Base-by-base conservation (phyloP, 306 rosid species). In the Quercus suber region DNA sequence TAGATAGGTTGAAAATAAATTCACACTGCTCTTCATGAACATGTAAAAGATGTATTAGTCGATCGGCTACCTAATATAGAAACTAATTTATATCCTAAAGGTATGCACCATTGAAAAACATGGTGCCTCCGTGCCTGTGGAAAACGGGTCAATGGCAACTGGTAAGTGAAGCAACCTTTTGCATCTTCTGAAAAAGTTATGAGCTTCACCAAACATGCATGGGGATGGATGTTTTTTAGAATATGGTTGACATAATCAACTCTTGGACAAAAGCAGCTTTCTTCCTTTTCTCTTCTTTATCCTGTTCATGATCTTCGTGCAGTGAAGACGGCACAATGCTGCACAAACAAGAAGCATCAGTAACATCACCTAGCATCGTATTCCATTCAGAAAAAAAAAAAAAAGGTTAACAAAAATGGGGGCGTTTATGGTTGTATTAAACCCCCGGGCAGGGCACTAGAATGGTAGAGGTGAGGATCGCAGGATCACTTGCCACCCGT, bases 211-310 rank as follows among this genome's bases (percentile, higher is more conserved):
- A 78, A 13, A 28, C 52, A 18, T 19, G 71, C 45, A 41, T 55
- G 21, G 37, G 60, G 75, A 69, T 30, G 5, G 5, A 4, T 33
- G 71, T 59, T 55, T 76, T 86, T 71, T 71, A 81, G 71, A 91
- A 87, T 58, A 96, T 88, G 78, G 92, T 93, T 58, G 99, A 96
- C 61, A 73, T 67, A 18, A 88, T 70, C 88, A 96, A 71, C 73
- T 86, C 80, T 73, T 90, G 97, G 84, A 84, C 94, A 53, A 93
- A 96, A 51, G 82, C 76, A 15, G 93, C 96, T 80, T 83, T 90
- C 78, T 81, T 78, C 83, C 76, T 84, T 78, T 55, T 86, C 92
- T 91, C 97, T 84, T 81, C 88, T 30, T 59, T 81, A 78, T 93
- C 90, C 86, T 79, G 78, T 65, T 80, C 85, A 71, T 77, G 87